Evolutionary conservation across 306 rosid species (phyloP).

Genomic region (Dalbergia cochinchinensis): DNA sequence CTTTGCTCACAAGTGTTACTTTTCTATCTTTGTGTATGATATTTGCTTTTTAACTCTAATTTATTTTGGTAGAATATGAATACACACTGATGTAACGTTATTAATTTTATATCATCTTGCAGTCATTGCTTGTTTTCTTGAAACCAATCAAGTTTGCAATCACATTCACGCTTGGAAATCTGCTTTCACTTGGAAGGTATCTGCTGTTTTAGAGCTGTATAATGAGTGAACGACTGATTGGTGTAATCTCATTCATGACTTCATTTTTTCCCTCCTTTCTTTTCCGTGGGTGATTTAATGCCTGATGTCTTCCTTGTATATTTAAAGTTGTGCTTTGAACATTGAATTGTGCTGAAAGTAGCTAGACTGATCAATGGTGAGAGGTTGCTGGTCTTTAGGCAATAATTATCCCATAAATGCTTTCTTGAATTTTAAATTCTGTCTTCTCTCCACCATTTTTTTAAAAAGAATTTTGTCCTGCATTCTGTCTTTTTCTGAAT

Average conservation of each 20-base stretch:
- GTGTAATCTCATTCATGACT: neutral
- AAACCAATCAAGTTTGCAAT: conserved; percentile 92
- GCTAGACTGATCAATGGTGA: conserved; percentile 18
- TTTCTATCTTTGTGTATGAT: conserved; percentile 14
- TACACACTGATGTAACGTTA: conserved; percentile 47
- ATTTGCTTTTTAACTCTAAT: conserved; percentile 36
- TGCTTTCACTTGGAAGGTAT: conserved; percentile 96
- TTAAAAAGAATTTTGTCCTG: neutral
- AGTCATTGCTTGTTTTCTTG: conserved; percentile 96
- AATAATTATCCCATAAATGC: neutral
- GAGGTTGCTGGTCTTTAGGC: neutral
- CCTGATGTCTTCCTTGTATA: neutral
- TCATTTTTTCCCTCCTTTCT: conserved; percentile 5
- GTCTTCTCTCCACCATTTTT: neutral
- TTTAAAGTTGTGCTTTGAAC: conserved; percentile 5
- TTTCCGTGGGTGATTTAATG: neutral
- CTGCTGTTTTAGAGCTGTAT: conserved; percentile 38
- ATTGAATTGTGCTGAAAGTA: conserved; percentile 22
- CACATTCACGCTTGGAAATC: conserved; percentile 91
- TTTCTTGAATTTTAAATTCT: neutral
- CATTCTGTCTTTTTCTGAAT: conserved; percentile 2
- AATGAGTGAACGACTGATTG: conserved; percentile 25
- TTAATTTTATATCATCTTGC: conserved; percentile 50
- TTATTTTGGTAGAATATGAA: conserved; percentile 33
- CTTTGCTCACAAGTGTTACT: conserved; percentile 22